phyloP scores from a whole-genome alignment of 805 yeast species.

The Lachancea fermentati region DNA sequence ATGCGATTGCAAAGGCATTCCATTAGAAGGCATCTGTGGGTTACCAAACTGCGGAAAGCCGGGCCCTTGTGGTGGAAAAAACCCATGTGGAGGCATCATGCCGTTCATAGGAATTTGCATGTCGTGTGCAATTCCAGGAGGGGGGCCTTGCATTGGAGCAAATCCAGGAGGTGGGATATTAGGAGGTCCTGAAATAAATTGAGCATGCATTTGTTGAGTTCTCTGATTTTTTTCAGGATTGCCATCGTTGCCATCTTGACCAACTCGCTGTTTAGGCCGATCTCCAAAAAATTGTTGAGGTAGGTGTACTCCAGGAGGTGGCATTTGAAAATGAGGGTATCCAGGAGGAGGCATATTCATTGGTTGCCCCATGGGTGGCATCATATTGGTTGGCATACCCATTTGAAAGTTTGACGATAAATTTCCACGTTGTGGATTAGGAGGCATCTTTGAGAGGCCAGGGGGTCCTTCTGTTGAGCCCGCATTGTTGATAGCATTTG shows the following conservation, averaged over 20 bases:
- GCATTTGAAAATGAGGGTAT: conserved; percentile 12
- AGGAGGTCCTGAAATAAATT: conserved; percentile 20
- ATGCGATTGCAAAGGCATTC: conserved; percentile 1
- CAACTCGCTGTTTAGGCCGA: conserved; percentile 1
- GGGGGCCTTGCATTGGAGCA: conserved; percentile 24
- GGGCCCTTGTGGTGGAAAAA: conserved; percentile 18
- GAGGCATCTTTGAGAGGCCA: conserved; percentile 5
- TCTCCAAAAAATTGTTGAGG: conserved; percentile 6
- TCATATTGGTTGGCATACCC: conserved; percentile 23
- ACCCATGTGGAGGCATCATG: conserved; percentile 21
- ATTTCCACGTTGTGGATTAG: neutral
- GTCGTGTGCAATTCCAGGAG: conserved; percentile 20
- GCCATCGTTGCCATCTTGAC: conserved; percentile 1
- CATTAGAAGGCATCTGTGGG: conserved; percentile 1
- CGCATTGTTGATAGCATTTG: neutral
- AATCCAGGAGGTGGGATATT: conserved; percentile 29
- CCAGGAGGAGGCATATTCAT: conserved; percentile 17
- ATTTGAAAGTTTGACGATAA: conserved; percentile 17
- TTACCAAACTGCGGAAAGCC: conserved; percentile 3
- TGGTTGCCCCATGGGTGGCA: conserved; percentile 8
- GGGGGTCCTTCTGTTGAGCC: conserved; percentile 5
- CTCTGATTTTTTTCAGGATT: conserved; percentile 3
- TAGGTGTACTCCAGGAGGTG: conserved; percentile 14
- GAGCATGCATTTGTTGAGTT: conserved; percentile 16
- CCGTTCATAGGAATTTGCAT: conserved; percentile 22